Evolutionary conservation across 805 yeast genomes (phyloP).

Genomic region (Candida dendrica): DNA sequence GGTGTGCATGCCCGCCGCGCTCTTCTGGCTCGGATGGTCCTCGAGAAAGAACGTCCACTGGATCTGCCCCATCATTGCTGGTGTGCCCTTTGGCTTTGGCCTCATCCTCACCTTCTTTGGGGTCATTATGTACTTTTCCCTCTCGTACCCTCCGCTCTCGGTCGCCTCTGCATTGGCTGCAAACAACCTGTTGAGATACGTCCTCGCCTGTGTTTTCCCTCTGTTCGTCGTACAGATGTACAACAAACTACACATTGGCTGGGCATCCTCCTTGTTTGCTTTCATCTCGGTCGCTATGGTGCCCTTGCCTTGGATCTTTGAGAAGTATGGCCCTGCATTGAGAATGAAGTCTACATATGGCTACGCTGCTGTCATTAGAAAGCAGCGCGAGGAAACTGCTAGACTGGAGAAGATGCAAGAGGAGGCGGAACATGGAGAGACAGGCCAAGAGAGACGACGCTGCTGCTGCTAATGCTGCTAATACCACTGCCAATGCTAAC

Average conservation of each 20-base stretch:
- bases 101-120: constrained; percentile 66
- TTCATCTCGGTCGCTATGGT: constrained; percentile 62
- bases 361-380: constrained; percentile 43
- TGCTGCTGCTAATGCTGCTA: too few species aligned
- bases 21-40: constrained; percentile 84
- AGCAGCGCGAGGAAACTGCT: constrained; percentile 24
- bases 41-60: constrained; percentile 55
- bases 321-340: constrained; percentile 46
- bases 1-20: constrained; percentile 53
- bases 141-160: constrained; percentile 65
- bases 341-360: constrained; percentile 56
- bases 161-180: constrained; percentile 91
- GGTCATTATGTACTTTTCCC: constrained; percentile 58
- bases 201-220: constrained; percentile 75
- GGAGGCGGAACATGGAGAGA: constrained; percentile 9
- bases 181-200: constrained; percentile 70
- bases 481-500: too few species aligned
- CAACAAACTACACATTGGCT: constrained; percentile 56
- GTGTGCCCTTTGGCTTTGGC: constrained; percentile 74
- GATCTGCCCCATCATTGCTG: constrained; percentile 72
- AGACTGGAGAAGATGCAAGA: constrained; percentile 8
- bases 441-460: too few species aligned
- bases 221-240: constrained; percentile 84
- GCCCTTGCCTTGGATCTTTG: constrained; percentile 71
- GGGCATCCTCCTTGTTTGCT: constrained; percentile 69